Evolutionary conservation across 2,329 filamentous ascomycete genomes (phyloP).

Genomic region (Nigrospora sphaerica): DNA sequence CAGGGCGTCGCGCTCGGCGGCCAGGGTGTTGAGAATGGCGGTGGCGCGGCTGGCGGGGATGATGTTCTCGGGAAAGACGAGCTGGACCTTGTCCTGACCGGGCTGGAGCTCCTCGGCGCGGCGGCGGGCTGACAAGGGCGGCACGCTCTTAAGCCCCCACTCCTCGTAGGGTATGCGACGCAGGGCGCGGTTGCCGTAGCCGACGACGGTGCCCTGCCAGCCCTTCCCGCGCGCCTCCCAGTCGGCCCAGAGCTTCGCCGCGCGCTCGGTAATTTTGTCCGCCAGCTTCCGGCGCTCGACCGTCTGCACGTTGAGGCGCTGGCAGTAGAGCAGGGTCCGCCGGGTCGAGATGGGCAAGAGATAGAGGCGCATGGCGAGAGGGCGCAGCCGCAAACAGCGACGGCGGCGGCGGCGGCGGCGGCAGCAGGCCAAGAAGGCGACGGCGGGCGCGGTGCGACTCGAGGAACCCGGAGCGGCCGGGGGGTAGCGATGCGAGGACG

Average conservation of each 20-base stretch:
- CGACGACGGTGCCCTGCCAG: constrained; percentile 84
- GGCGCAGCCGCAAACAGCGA: too few species aligned
- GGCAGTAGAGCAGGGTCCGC: constrained; percentile 86
- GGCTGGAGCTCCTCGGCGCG: constrained; percentile 52
- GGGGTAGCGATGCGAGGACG: too few species aligned
- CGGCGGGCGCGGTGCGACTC: too few species aligned
- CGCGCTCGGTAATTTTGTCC: constrained; percentile 65
- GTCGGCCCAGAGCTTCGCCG: constrained; percentile 68
- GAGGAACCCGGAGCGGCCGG: too few species aligned
- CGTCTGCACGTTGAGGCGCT: constrained; percentile 57
- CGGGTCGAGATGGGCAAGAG: constrained; percentile 88
- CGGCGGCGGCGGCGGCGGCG: too few species aligned
- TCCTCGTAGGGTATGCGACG: constrained; percentile 90
- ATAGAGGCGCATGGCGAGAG: constrained; percentile 71
- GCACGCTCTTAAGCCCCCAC: constrained; percentile 95
- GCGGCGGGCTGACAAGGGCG: constrained; percentile 64
- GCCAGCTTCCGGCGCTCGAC: constrained; percentile 46
- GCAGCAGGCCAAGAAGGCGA: too few species aligned
- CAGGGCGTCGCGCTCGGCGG: constrained; percentile 71
- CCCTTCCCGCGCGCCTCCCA: constrained; percentile 82
- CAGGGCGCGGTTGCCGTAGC: constrained; percentile 79
- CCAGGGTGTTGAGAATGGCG: constrained; percentile 60
- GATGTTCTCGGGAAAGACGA: constrained; percentile 69
- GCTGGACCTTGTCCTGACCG: constrained; percentile 58
- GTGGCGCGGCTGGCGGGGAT: constrained; percentile 58